Conservation (phyloP, 202 grass and related monocot species). For the Setaria viridis region DNA sequence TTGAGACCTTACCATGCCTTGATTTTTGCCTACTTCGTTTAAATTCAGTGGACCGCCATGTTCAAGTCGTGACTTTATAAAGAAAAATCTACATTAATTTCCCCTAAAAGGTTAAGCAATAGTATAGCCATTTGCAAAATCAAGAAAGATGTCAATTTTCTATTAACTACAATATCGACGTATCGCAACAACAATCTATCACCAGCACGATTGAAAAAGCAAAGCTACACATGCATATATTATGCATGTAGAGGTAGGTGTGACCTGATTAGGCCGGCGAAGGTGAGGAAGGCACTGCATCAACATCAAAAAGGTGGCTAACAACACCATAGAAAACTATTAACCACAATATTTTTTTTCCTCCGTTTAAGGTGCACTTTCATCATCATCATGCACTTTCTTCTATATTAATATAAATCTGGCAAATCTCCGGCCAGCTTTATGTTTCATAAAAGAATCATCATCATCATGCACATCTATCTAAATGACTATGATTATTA, state of each 20-base stretch:
- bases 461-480: not conserved
- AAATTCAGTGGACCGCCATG: not conserved
- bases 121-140: not conserved
- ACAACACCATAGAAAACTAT: not conserved
- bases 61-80: not conserved
- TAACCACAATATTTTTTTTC: not conserved
- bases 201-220: no score
- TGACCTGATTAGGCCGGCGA: not conserved
- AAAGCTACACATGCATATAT: not conserved
- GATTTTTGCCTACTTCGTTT: not conserved
- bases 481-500: not conserved
- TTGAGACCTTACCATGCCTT: not conserved
- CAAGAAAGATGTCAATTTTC: not conserved
- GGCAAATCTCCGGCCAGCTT: no score
- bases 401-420: no score
- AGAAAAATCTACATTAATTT: not conserved
- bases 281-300: conserved; percentile 3
- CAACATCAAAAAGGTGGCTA: conserved; percentile 35
- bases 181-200: no score
- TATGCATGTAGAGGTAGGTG: not conserved
- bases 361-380: conserved; percentile 2
- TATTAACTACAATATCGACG: not conserved
- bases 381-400: not conserved
- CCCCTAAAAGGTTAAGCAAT: not conserved
- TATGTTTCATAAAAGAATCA: not conserved